phyloP scores from a whole-genome alignment of 768 basidiomycete species.

The Phaeotremella fagi region DNA sequence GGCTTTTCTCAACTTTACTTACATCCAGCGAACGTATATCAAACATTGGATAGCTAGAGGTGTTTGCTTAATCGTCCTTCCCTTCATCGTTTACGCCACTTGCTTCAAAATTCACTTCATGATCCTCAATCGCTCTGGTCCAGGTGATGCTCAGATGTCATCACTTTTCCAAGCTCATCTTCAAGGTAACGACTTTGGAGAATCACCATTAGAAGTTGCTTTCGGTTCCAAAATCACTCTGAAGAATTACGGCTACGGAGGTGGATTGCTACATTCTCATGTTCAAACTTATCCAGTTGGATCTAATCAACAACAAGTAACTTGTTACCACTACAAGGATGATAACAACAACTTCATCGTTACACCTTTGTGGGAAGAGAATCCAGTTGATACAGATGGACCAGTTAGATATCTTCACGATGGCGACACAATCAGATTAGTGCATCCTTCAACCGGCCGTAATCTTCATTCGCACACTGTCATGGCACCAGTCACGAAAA shows the following conservation, averaged over 20 bases:
- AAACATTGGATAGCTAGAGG: constrained; percentile 87
- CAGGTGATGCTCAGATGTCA: constrained; percentile 98
- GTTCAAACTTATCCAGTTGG: constrained; percentile 91
- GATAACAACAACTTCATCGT: constrained; percentile 90
- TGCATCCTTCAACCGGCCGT: constrained; percentile 74
- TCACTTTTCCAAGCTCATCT: constrained; percentile 97
- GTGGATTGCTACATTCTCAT: constrained; percentile 93
- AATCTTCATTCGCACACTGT: constrained; percentile 90
- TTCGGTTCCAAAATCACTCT: constrained; percentile 84
- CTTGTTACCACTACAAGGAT: constrained; percentile 99
- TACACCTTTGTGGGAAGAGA: constrained; percentile 74
- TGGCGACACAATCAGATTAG: constrained; percentile 73
- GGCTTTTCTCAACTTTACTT: background rate
- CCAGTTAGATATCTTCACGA: constrained; percentile 64
- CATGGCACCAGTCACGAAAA: constrained; percentile 80
- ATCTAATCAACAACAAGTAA: constrained; percentile 90
- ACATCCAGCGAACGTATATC: constrained; percentile 69
- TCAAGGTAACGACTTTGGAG: constrained; percentile 85
- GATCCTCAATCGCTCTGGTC: constrained; percentile 86
- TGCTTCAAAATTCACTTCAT: constrained; percentile 97
- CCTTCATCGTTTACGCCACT: constrained; percentile 84
- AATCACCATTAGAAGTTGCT: constrained; percentile 89
- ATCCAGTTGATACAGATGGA: constrained; percentile 59
- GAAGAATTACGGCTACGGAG: constrained; percentile 97
- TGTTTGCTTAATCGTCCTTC: constrained; percentile 77